Evolutionary conservation across 106 monocot species (phyloP), one percentile per base, ranked within the genome.

Genomic region (Dendrobium chrysotoxum): DNA sequence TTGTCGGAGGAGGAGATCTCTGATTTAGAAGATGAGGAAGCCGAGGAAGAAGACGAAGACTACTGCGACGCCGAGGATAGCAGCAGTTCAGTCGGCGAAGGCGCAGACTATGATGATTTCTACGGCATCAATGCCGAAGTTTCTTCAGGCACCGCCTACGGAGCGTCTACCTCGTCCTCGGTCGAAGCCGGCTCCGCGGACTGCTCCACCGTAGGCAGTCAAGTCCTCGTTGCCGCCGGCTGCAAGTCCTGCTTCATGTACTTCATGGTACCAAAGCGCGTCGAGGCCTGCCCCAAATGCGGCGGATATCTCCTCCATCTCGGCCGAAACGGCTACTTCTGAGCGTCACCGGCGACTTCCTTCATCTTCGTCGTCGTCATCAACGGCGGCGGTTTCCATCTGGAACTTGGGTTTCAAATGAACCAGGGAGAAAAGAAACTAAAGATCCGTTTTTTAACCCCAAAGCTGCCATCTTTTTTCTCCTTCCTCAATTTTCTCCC

Each of bases 241-340:
- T 95, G 94, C 85, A 83, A 86, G 82, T 39, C 87, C 1, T 95
- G 94, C 80, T 85, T 95, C 85, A 95, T 92, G 89, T 92, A 90
- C 80, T 85, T 90, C 85, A 95, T 95, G 94, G 88, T 95, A 1
- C 86, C 94, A 8, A 92, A 87, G 82, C 81, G 61, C 41, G 88
- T 66, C 40, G 68, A 74, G 20, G 80, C 79, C 54, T 95, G 94
- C 78, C 91, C 90, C 44, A 88, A 90, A 58, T 95, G 94, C 85
- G 92, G 90, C n/a, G 86, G 90, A 72, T 18, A 30, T 61, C 83
- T 89, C 47, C 86, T 95, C 72, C 90, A 88, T 80, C 82, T 92
- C 79, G 82, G 87, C 77, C 79, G 83, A 17, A 83, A 79, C 44
- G 83, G 83, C 1, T 81, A 73, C 78, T 30, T 77, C 79, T 86